Base-by-base conservation (phyloP, 139 green algal genomes). In the Desmodesmus armatus region DNA sequence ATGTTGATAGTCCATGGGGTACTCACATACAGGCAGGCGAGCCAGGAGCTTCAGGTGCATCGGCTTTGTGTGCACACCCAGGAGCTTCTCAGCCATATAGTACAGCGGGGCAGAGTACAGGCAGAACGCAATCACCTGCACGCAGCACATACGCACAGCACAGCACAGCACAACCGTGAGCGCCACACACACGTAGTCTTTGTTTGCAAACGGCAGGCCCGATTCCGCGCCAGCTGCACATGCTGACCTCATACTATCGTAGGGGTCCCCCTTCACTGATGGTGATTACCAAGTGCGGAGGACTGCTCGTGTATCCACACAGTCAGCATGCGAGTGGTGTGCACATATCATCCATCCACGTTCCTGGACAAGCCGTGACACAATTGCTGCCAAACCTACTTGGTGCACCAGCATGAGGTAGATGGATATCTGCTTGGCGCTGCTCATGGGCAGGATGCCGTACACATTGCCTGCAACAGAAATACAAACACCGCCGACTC, bases 401-500 rank as follows among this genome's bases (percentile, higher is more conserved):
- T 84, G 78, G 62, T 84, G 78, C 6, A 84, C 47, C 60, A 84
- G 66, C 78, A 84, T 84, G 6, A 84, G 40, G 62, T 76, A 76
- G 29, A 84, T 84, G 39, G 60, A 76, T 6, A 75, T 23, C 78
- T 84, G 69, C 78, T 84, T 84, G 60, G 60, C 78, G 9, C 35
- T 0, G 3, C 49, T 84, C 3, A 66, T 41, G 23, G 78, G 78
- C 39, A 84, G 31, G 15, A 84, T 44, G 40, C 78, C 78, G 35
- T 84, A 84, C 78, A 84, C 78, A 58, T 84, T 84, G 78, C 78
- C 78, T 84, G 41, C 60, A 72, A 75, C n/a, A n/a, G n/a, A n/a
- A n/a, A n/a, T n/a, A n/a, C n/a, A n/a, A n/a, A n/a, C n/a, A n/a
- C n/a, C n/a, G n/a, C n/a, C n/a, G n/a, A n/a, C n/a, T n/a, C n/a